Conservation (phyloP, 805 yeast species). For the Teunomyces tritomae region DNA sequence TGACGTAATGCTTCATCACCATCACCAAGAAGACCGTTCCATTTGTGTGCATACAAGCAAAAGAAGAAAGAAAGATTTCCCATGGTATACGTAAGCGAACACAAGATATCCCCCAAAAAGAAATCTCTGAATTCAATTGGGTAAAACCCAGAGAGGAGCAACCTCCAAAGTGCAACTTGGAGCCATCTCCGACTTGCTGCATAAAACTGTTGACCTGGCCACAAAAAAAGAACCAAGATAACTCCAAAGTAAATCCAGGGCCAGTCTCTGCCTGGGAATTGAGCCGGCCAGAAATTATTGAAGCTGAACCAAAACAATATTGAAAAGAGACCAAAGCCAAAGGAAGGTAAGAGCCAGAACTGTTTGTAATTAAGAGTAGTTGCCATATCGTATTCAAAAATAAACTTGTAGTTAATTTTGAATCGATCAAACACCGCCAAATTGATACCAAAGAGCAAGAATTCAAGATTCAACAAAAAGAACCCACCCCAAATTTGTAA, state of each 20-base stretch:
- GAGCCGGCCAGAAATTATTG: constrained; percentile 58
- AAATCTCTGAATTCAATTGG: constrained; percentile 96
- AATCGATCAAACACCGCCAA: constrained; percentile 69
- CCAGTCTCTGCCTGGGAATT: constrained; percentile 65
- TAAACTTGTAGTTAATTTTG: constrained; percentile 86
- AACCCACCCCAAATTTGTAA: constrained; percentile 95
- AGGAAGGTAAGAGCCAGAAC: constrained; percentile 61
- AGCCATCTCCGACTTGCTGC: constrained; percentile 77
- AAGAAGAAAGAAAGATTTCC: constrained; percentile 83
- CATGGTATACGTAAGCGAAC: constrained; percentile 84
- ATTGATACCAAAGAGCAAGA: constrained; percentile 63
- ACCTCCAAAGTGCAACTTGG: constrained; percentile 64
- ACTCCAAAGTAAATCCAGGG: constrained; percentile 76
- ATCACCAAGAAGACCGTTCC: constrained; percentile 53
- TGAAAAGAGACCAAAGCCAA: constrained; percentile 54
- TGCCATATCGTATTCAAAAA: constrained; percentile 79
- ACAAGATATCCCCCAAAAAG: constrained; percentile 86
- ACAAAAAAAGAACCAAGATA: constrained; percentile 44
- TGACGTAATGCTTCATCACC: constrained; percentile 18
- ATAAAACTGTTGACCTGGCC: constrained; percentile 61
- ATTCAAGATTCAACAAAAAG: constrained; percentile 58
- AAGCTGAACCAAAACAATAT: constrained; percentile 77
- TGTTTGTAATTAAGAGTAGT: constrained; percentile 65
- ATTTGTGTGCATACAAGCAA: constrained; percentile 73
- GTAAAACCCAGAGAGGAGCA: constrained; percentile 77